phyloP scores from a whole-genome alignment of 768 basidiomycete genomes.

The Suillus bovinus region DNA sequence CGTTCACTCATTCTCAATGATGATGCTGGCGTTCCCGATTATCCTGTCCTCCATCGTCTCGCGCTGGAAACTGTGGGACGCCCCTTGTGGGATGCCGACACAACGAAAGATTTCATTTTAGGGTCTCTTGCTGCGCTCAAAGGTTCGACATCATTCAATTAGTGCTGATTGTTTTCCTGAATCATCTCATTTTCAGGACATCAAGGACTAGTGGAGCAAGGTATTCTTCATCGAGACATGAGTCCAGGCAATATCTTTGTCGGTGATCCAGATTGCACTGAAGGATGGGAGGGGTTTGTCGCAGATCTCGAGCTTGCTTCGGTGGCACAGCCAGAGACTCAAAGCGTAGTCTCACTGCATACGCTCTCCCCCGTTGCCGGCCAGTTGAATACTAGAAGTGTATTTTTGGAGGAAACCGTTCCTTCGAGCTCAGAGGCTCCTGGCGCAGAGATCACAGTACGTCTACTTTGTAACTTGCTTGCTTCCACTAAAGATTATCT shows the following conservation, averaged over 20 bases:
- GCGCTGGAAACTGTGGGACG: constrained; percentile 19
- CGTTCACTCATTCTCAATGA: background rate
- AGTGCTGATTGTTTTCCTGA: background rate
- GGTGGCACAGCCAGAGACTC: background rate
- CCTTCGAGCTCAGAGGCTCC: background rate
- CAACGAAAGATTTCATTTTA: background rate
- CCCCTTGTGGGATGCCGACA: constrained; percentile 18
- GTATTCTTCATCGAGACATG: constrained; percentile 9
- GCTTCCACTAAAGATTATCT: background rate
- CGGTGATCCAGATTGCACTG: background rate
- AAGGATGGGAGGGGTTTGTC: background rate
- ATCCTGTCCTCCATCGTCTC: constrained; percentile 18
- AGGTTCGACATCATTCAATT: background rate
- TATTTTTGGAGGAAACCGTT: background rate
- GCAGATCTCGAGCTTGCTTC: background rate
- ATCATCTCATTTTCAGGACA: background rate
- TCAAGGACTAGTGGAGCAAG: too few relatives aligned
- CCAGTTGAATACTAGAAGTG: background rate
- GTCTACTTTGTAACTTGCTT: background rate
- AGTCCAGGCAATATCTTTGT: constrained; percentile 7
- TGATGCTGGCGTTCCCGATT: background rate
- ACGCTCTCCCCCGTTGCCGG: background rate
- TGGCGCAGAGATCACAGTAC: background rate
- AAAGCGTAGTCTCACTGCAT: too few relatives aligned
- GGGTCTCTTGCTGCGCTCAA: background rate